Evolutionary conservation across 2,329 filamentous ascomycete species (phyloP).

Genomic region (Talaromyces islandicus): DNA sequence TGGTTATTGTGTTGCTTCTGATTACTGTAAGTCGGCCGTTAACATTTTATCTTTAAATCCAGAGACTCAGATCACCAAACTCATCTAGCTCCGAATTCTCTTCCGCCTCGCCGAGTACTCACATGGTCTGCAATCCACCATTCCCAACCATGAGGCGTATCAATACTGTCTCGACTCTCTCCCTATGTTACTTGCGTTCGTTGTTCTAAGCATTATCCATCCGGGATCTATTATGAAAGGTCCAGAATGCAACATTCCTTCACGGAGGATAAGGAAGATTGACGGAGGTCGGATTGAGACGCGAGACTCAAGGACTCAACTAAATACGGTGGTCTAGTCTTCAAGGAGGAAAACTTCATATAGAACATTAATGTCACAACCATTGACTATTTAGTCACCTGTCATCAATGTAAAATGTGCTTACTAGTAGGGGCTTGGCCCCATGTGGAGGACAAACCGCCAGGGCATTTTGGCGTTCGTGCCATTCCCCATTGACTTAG

Average conservation of each 20-base stretch:
- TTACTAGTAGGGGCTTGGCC: too few species aligned
- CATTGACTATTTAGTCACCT: too few species aligned
- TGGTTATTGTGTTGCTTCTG: constrained; percentile 36
- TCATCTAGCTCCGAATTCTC: constrained; percentile 48
- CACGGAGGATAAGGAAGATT: constrained; percentile 2
- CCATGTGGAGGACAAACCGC: too few species aligned
- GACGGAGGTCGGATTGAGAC: background rate
- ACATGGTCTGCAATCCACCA: constrained; percentile 47
- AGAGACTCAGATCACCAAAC: too few species aligned
- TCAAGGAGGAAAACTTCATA: too few species aligned
- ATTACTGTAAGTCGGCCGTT: constrained; percentile 32
- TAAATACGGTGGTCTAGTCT: background rate
- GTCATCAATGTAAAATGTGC: too few species aligned
- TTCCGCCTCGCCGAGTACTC: constrained; percentile 56
- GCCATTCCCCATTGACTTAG: too few species aligned
- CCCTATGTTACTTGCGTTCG: constrained; percentile 49
- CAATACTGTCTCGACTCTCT: constrained; percentile 48
- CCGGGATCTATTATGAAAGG: constrained; percentile 45
- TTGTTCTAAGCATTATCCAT: constrained; percentile 41
- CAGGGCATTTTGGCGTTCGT: too few species aligned
- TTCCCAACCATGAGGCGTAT: constrained; percentile 55
- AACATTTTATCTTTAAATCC: too few species aligned
- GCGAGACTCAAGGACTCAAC: background rate
- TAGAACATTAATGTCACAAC: too few species aligned
- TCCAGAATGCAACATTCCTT: constrained; percentile 41